Base-by-base conservation (phyloP, 495 filamentous ascomycete genomes). In the Penicillium egyptiacum region DNA sequence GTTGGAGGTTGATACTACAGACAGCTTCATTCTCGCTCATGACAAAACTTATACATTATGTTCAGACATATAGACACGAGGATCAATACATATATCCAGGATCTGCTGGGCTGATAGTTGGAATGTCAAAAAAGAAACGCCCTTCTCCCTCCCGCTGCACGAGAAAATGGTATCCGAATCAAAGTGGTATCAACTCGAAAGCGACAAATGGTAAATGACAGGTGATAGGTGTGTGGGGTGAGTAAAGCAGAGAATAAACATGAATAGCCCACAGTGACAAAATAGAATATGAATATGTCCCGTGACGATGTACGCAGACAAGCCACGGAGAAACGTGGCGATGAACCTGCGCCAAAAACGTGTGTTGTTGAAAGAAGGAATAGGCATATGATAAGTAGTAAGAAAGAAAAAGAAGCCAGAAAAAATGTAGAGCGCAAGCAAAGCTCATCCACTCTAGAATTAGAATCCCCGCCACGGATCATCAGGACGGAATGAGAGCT, bases 401-500 rank as follows among this genome's bases (percentile, higher is more conserved):
- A 28, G 19, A 49, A 35, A 19, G 31, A 53, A 26, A 17, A 43
- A 8, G 28, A 33, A 41, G 23, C 52, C 23, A 50, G n/a, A 22
- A 31, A 48, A 54, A 40, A 50, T 28, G 25, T 26, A 39, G 35
- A 28, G 16, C 1, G 16, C 6, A 33, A n/a, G 44, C 6, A 14
- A 31, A 31, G 17, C 35, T 22, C 10, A 35, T 39, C 14, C 16
- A 39, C 35, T 39, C 2, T 17, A 20, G 17, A 16, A 31, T 53
- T 65, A 78, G 39, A 78, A 78, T 10, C 75, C 75, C 3, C 70
- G 66, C 46, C 75, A 78, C 0, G 67, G 70, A 62, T 78, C 73
- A 19, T 70, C 72, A 41, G 69, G 62, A 25, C 67, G 74, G 52
- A 58, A 74, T 9, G 60, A 70, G n/a, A 61, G 31, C 46, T 72